These are phyloP conservation scores for Fusarium redolens DNA, from an alignment of 2,329 filamentous ascomycete genomes.

Conservation along the genomic window DNA sequence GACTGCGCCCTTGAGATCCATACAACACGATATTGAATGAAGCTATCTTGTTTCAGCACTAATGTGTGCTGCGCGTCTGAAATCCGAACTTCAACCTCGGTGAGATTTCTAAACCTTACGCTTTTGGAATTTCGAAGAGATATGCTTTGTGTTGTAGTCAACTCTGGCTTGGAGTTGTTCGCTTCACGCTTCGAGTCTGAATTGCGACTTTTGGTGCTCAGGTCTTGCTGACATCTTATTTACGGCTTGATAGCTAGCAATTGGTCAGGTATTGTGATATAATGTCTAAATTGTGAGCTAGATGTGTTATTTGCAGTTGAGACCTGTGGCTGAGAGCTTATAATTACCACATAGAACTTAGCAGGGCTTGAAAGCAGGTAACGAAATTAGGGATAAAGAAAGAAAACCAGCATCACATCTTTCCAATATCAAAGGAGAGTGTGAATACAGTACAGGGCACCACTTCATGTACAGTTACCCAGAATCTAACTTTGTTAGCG, in stretches of 20 bases:
- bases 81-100: rapidly evolving
- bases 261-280: too few species aligned
- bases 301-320: too few species aligned
- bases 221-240: not conserved
- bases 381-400: not conserved
- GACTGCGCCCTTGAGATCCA: rapidly evolving
- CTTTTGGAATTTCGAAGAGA: not conserved
- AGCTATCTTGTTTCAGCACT: not conserved
- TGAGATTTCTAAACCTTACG: not conserved
- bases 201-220: not conserved
- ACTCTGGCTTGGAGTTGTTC: not conserved
- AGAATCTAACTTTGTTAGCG: not conserved
- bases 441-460: not conserved
- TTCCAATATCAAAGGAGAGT: not conserved
- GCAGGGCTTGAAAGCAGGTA: too few species aligned
- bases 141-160: rapidly evolving
- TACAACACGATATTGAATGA: not conserved
- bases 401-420: rapidly evolving
- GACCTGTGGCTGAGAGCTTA: too few species aligned
- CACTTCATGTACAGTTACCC: not conserved
- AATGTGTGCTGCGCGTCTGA: not conserved
- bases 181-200: rapidly evolving
- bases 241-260: too few species aligned
- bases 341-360: too few species aligned
- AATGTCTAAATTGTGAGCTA: too few species aligned